Evolutionary conservation across 2,329 filamentous ascomycete species (phyloP).

Genomic region (Thermothelomyces thermophilus): DNA sequence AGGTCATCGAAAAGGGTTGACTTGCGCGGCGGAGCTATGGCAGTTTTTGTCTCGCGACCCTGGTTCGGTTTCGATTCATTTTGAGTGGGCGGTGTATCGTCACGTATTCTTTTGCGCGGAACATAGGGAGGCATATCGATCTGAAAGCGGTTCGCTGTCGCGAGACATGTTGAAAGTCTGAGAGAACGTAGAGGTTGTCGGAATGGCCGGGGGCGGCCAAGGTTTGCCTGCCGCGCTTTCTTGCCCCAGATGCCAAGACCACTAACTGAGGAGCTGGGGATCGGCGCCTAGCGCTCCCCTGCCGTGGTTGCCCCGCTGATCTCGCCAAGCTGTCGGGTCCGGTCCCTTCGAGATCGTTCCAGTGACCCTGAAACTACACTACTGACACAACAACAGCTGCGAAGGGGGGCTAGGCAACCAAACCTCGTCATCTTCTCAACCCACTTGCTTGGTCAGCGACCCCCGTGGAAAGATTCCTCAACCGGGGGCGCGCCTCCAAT

Average conservation of each 20-base stretch:
- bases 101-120: constrained; percentile 58
- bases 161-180: constrained; percentile 1
- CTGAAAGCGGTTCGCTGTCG: neutral
- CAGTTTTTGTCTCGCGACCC: constrained; percentile 24
- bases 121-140: constrained; percentile 60
- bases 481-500: neutral
- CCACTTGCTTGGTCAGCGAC: constrained; percentile 18
- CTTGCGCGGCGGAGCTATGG: constrained; percentile 39
- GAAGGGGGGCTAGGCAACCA: constrained; percentile 9
- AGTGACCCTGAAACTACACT: too few relatives aligned
- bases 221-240: neutral
- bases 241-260: neutral
- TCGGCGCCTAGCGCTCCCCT: neutral
- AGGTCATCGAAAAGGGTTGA: constrained; percentile 56
- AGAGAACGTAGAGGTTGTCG: neutral
- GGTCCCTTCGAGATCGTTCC: constrained; percentile 23
- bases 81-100: constrained; percentile 34
- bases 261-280: neutral
- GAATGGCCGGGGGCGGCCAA: neutral
- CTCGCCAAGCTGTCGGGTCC: constrained; percentile 13
- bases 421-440: neutral
- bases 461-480: neutral
- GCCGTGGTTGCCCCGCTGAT: neutral
- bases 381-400: too few relatives aligned
- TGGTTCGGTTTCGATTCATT: constrained; percentile 26